Evolutionary conservation across 352 stramenopile species (phyloP), one percentile per base, ranked within the genome.

Genomic region (Hyaloperonospora brassicae): DNA sequence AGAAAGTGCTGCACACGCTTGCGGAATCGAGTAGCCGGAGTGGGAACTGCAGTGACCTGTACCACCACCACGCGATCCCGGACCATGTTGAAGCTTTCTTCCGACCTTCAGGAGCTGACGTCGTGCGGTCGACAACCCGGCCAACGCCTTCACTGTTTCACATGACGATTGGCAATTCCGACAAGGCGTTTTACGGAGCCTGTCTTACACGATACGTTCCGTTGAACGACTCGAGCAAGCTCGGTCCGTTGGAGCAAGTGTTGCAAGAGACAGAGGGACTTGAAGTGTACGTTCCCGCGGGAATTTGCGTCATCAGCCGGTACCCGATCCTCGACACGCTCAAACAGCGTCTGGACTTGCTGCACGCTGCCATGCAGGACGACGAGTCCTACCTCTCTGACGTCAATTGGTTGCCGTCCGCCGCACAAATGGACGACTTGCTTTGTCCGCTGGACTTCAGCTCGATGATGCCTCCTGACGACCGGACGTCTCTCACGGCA

Each of bases 71-170:
- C 51, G 69, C 80, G 5, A 81, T 93, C 48, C 83, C 83, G 5
- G 83, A 93, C 41, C 83, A 93, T 44, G 68, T 93, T 1, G 83
- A 93, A 58, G 70, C 76, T 12, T 93, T 93, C 50, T 91, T 93
- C 38, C 83, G 69, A 25, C 83, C 83, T 5, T 61, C 65, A 1
- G 79, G 74, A 0, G 72, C 72, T 0, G 69, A 85, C n/a, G 62
- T 89, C 10, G 66, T 89, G 11, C 79, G 72, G 21, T 70, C 75
- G 3, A 82, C 76, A 45, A 72, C 70, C 2, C 66, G 70, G 11
- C 83, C 83, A 11, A 59, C 76, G 41, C 74, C 83, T 0, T 86
- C 70, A 50, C 67, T 93, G 14, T 90, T 89, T 30, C 79, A 93
- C 47, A 80, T 93, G 73, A 89, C 79, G 7, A 89, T 93, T 23